Evolutionary conservation across 176 grass and related monocot species (phyloP), one percentile per base, ranked within the genome.

Genomic region (Ampelocalamus luodianensis): DNA sequence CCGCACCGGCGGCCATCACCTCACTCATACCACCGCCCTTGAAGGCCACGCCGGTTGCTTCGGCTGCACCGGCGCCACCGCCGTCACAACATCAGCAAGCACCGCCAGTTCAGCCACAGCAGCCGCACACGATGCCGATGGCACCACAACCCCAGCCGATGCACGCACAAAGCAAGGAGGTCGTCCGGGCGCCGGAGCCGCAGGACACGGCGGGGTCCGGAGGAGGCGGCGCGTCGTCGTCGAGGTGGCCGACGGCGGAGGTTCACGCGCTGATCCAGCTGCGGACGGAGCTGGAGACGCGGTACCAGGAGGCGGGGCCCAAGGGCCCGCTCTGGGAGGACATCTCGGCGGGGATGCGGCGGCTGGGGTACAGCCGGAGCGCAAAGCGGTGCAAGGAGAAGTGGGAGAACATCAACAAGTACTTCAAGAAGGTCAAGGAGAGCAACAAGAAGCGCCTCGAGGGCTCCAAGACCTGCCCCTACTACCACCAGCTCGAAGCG

Each of bases 321-420:
- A 98, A 96, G 88, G 96, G 93, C 15, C 93, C 91, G 1, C 91
- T 96, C 2, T 98, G 96, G 96, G 96, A 98, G 88, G 96, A 98
- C 83, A 98, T 98, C 84, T 98, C 96, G 43, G 58, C 68, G 9
- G 86, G 90, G 77, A 98, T 98, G 96, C 89, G 78, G 74, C 80
- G 90, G 79, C 36, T 94, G 27, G 96, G 96, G 0, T 98, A 98
- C 79, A 96, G 65, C 89, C 87, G 96, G 82, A 98, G 59, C 78
- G 8, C 96, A 1, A 98, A 98, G 87, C 22, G 96, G 16, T 98
- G 96, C 93, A 98, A 98, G 85, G 96, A 98, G 90, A 99, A 99
- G 81, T 99, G 96, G 96, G 96, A 99, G 88, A 99, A 99, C 86
- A 99, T 99, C 83, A 99, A 99, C 86, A 99, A 99, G 82, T 99